Base-by-base conservation (phyloP, 345 rosid species). In the Bruguiera gymnorhiza region DNA sequence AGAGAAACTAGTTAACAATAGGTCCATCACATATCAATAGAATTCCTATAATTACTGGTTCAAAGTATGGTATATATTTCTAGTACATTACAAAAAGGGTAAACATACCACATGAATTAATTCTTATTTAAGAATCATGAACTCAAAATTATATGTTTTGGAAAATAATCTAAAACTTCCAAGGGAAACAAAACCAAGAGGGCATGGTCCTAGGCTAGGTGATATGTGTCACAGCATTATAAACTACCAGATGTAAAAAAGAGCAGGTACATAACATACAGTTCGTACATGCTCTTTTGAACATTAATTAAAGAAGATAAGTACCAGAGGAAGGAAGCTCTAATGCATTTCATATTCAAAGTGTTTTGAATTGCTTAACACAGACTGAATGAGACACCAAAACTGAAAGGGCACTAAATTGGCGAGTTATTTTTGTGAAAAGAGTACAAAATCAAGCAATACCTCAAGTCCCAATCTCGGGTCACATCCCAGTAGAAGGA, bases 401-500 rank as follows among this genome's bases (percentile, higher is more conserved):
- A 43, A 62, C 7, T 11, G 23, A 16, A 20, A 46, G 9, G 67
- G 1, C 20, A 16, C 52, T 0, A 24, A 67, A 58, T 62, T 8
- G 46, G 43, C 23, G 61, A 23, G 32, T 19, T 15, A 48, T n/a
- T 56, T n/a, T 24, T 50, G 74, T n/a, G 72, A 64, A 69, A 66
- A 55, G 31, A 26, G 20, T 23, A 59, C 3, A 58, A 46, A n/a
- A 52, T 62, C 58, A 50, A 32, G 8, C 30, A 50, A 55, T 83
- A 92, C 98, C 99, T 89, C 79, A 92, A 79, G 82, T 92, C 98
- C 99, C 98, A 96, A 75, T 96, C 99, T n/a, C 98, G 82, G 64
- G 91, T 85, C 36, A 96, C 77, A 67, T 96, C 98, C 99, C 99
- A 96, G 78, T 90, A 92, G 84, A 90, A 96, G 6, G 99, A 96